Conservation (phyloP, 1,139 yeast species). For the Suhomyces ambrosiae region DNA sequence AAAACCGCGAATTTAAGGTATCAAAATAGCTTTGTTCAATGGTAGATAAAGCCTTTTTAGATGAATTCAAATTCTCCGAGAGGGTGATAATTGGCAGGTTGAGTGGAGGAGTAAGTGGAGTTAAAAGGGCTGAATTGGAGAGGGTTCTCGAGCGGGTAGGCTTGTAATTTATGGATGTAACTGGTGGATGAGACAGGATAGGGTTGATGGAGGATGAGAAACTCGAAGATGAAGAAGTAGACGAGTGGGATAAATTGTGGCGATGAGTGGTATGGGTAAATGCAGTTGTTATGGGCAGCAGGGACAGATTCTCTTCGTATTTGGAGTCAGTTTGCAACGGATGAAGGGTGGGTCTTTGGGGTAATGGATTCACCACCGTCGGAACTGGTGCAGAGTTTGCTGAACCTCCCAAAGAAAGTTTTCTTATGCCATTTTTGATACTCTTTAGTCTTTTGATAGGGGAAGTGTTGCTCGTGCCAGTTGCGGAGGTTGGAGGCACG, state of each 20-base stretch:
- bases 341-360: slow-evolving; percentile 24
- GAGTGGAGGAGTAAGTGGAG: slow-evolving; percentile 39
- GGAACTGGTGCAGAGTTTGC: slow-evolving; percentile 5
- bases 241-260: slow-evolving; percentile 17
- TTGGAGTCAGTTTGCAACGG: slow-evolving; percentile 27
- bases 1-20: slow-evolving; percentile 17
- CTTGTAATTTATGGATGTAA: slow-evolving; percentile 9
- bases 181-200: slow-evolving; percentile 5
- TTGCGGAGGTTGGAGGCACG: not conserved
- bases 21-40: slow-evolving; percentile 45
- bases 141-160: slow-evolving; percentile 15
- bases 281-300: not conserved
- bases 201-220: slow-evolving; percentile 12
- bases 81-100: slow-evolving; percentile 46
- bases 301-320: slow-evolving; percentile 6
- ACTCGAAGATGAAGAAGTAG: slow-evolving; percentile 15
- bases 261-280: slow-evolving; percentile 15
- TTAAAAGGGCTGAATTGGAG: slow-evolving; percentile 17
- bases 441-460: slow-evolving; percentile 40
- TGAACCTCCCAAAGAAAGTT: slow-evolving; percentile 28
- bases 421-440: slow-evolving; percentile 40
- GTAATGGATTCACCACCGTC: slow-evolving; percentile 7
- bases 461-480: slow-evolving; percentile 20
- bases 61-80: slow-evolving; percentile 36
- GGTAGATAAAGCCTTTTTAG: slow-evolving; percentile 32